Conservation (phyloP, 1,139 yeast genomes). For the Arxiozyma slooffiae region DNA sequence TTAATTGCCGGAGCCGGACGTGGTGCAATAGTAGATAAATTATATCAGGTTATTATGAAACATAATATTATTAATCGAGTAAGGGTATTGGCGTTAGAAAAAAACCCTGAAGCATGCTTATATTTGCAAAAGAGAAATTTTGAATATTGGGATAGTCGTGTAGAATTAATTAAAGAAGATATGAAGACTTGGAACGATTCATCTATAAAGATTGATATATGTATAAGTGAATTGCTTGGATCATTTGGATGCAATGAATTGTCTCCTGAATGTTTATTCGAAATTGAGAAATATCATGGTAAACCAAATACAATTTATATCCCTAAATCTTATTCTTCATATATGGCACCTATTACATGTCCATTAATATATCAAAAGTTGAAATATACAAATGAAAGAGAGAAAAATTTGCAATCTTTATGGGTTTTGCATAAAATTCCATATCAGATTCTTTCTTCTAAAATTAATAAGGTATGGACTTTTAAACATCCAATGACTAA, state of each 20-base stretch:
- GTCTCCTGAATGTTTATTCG: slow-evolving; percentile 62
- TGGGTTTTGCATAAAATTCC: slow-evolving; percentile 53
- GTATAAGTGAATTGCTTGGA: slow-evolving; percentile 76
- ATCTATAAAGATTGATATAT: slow-evolving; percentile 38
- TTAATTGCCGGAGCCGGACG: slow-evolving; percentile 80
- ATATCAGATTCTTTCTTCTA: slow-evolving; percentile 37
- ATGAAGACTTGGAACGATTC: slow-evolving; percentile 42
- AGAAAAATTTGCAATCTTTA: slow-evolving; percentile 37
- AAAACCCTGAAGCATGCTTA: slow-evolving; percentile 53
- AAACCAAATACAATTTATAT: slow-evolving; percentile 37
- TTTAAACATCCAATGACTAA: slow-evolving; percentile 39
- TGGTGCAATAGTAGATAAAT: slow-evolving; percentile 62
- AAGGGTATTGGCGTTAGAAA: slow-evolving; percentile 53
- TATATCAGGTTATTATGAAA: slow-evolving; percentile 36
- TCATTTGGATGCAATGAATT: slow-evolving; percentile 89
- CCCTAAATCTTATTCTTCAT: slow-evolving; percentile 54
- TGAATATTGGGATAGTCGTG: slow-evolving; percentile 38
- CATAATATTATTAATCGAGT: slow-evolving; percentile 26
- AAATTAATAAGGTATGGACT: slow-evolving; percentile 42
- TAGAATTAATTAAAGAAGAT: slow-evolving; percentile 47
- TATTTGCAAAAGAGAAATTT: slow-evolving; percentile 37
- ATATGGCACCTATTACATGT: slow-evolving; percentile 55
- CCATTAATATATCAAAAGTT: slow-evolving; percentile 39
- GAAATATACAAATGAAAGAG: slow-evolving; percentile 7
- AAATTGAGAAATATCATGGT: slow-evolving; percentile 31